Conservation (phyloP, 345 rosid genomes). For the Brassica juncea region DNA sequence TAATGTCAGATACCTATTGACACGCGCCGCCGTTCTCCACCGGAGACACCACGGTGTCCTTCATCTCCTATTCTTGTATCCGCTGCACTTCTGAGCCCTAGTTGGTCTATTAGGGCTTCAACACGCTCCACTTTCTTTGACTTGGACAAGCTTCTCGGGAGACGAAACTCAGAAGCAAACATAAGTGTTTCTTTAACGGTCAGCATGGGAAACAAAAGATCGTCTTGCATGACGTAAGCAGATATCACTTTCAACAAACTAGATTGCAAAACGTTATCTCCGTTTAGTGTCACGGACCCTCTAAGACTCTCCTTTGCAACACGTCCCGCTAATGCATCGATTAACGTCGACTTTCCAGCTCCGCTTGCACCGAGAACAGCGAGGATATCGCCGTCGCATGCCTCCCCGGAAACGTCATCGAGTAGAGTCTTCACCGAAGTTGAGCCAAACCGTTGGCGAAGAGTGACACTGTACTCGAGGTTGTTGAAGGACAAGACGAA, state of each 20-base stretch:
- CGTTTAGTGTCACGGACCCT: slow-evolving; percentile 69
- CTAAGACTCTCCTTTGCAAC: slow-evolving; percentile 67
- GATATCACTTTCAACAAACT: slow-evolving; percentile 61
- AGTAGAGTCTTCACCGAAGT: slow-evolving; percentile 44
- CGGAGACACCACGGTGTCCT: slow-evolving; percentile 68
- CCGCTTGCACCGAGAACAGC: slow-evolving; percentile 83
- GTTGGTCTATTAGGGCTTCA: slow-evolving; percentile 59
- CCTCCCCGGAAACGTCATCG: slow-evolving; percentile 71
- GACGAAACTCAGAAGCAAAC: slow-evolving; percentile 80
- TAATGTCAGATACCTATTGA: slow-evolving; percentile 69
- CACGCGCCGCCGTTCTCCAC: slow-evolving; percentile 59
- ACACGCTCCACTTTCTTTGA: slow-evolving; percentile 63
- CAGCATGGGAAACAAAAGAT: slow-evolving; percentile 71
- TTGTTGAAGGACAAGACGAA: slow-evolving; percentile 68
- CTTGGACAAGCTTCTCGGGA: slow-evolving; percentile 66
- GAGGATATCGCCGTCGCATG: slow-evolving; percentile 61
- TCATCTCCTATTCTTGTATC: slow-evolving; percentile 70
- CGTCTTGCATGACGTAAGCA: slow-evolving; percentile 90
- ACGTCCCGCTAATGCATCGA: slow-evolving; percentile 80
- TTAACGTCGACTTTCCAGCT: slow-evolving; percentile 80
- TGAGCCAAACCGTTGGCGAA: not conserved
- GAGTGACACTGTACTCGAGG: slow-evolving; percentile 61
- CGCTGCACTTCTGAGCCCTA: slow-evolving; percentile 60
- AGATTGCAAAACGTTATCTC: slow-evolving; percentile 44
- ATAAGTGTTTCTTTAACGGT: slow-evolving; percentile 75